Conservation (phyloP, 1,284 basidiomycete species). For the Coniferiporia sulphurascens region DNA sequence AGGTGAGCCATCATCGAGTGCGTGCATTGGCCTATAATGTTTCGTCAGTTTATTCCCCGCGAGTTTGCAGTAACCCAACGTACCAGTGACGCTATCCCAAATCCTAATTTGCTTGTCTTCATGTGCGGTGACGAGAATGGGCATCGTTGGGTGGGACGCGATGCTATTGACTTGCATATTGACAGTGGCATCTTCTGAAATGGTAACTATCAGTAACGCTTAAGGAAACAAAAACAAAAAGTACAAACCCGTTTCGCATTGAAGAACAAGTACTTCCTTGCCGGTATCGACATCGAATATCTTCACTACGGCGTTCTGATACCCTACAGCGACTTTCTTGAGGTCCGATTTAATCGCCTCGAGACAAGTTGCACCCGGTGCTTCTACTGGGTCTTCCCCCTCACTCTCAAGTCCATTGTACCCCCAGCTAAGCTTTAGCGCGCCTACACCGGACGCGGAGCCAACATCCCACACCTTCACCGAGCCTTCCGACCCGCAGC, state of each 20-base stretch:
- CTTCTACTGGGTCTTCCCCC: constrained; percentile 37
- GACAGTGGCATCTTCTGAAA: constrained; percentile 53
- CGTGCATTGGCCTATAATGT: constrained; percentile 66
- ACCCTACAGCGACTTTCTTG: constrained; percentile 86
- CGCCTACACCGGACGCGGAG: constrained; percentile 51
- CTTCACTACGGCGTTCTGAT: constrained; percentile 85
- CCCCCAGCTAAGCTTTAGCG: constrained; percentile 73
- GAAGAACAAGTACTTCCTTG: constrained; percentile 67
- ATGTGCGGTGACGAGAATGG: constrained; percentile 84
- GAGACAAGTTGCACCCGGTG: constrained; percentile 74
- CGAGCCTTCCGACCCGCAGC: constrained; percentile 85
- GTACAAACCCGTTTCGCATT: constrained; percentile 64
- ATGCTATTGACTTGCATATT: constrained; percentile 87
- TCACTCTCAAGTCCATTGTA: constrained; percentile 65
- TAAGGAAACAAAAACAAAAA: constrained; percentile 8
- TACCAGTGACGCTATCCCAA: constrained; percentile 81
- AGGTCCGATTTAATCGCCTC: constrained; percentile 76
- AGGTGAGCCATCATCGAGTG: constrained; percentile 89
- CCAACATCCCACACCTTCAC: constrained; percentile 92
- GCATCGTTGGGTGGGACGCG: constrained; percentile 87
- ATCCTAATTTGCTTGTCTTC: constrained; percentile 93
- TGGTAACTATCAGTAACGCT: constrained; percentile 1
- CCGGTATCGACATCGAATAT: constrained; percentile 87
- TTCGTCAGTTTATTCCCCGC: background rate
- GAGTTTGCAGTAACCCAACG: constrained; percentile 24